Conservation (phyloP, 2,329 filamentous ascomycete species). For the Chalaropsis thielavioides region DNA sequence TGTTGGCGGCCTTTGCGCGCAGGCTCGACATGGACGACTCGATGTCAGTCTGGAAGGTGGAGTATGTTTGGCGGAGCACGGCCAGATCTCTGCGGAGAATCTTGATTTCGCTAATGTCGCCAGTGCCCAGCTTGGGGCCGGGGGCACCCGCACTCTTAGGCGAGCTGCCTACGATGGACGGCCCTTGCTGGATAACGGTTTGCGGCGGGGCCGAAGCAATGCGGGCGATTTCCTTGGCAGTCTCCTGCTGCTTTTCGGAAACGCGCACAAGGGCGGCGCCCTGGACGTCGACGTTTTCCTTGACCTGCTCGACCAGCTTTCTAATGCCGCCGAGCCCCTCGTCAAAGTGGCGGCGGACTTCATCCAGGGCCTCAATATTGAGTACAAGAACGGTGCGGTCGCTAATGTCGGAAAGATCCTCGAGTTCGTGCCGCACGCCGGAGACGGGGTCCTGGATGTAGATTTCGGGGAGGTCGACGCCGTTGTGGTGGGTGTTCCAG, state of each 20-base stretch:
- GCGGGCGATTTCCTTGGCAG: slow-evolving; percentile 69
- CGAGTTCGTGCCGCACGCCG: slow-evolving; percentile 89
- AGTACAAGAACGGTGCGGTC: slow-evolving; percentile 89
- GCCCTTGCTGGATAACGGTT: slow-evolving; percentile 22
- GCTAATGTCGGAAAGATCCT: slow-evolving; percentile 85
- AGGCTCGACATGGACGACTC: slow-evolving; percentile 75
- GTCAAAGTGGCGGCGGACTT: slow-evolving; percentile 92
- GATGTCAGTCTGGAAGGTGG: slow-evolving; percentile 77
- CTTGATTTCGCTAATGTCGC: slow-evolving; percentile 64
- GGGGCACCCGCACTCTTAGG: slow-evolving; percentile 23
- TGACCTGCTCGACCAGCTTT: slow-evolving; percentile 72
- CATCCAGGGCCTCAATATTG: slow-evolving; percentile 84
- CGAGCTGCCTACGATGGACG: slow-evolving; percentile 26
- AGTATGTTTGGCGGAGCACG: slow-evolving; percentile 83
- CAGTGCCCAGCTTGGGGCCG: slow-evolving; percentile 36
- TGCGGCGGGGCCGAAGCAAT: slow-evolving; percentile 34
- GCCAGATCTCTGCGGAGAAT: slow-evolving; percentile 76
- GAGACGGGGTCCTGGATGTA: slow-evolving; percentile 95
- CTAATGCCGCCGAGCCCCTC: slow-evolving; percentile 73
- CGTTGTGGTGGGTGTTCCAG: slow-evolving; percentile 94
- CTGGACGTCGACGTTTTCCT: slow-evolving; percentile 71
- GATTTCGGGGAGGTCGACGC: slow-evolving; percentile 84
- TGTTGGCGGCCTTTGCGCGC: slow-evolving; percentile 62
- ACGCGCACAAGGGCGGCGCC: slow-evolving; percentile 69
- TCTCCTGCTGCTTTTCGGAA: slow-evolving; percentile 78